phyloP scores from a whole-genome alignment of 768 basidiomycete genomes.

The Sarcodon sp. region DNA sequence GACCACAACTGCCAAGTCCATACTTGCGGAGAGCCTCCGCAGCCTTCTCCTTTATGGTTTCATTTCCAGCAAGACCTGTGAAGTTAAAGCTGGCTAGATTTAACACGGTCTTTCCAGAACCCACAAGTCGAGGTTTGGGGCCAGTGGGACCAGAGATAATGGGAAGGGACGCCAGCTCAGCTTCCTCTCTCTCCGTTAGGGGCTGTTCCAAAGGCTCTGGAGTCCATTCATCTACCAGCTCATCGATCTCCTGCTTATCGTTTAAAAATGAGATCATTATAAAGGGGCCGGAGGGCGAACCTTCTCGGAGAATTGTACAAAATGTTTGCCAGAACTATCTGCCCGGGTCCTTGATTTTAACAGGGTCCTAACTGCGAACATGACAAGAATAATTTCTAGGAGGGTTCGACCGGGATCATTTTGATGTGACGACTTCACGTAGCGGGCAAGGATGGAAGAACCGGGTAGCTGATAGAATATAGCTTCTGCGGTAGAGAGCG shows the following conservation, averaged over 20 bases:
- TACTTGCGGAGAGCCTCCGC: slow-evolving; percentile 79
- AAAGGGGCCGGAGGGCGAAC: background rate
- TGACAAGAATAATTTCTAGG: slow-evolving; percentile 76
- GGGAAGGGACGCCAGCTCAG: slow-evolving; percentile 65
- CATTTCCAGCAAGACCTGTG: slow-evolving; percentile 79
- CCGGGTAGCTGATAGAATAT: slow-evolving; percentile 70
- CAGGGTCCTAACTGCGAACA: slow-evolving; percentile 86
- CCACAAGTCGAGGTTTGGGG: slow-evolving; percentile 68
- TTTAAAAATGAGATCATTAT: background rate
- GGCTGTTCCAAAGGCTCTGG: slow-evolving; percentile 75
- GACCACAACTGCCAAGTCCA: slow-evolving; percentile 91
- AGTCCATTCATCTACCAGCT: slow-evolving; percentile 90
- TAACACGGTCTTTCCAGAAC: slow-evolving; percentile 57
- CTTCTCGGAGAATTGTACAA: slow-evolving; percentile 85
- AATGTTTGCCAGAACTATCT: slow-evolving; percentile 76
- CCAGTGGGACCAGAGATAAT: slow-evolving; percentile 72
- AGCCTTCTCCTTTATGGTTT: slow-evolving; percentile 75
- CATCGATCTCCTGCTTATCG: slow-evolving; percentile 77
- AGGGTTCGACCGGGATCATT: slow-evolving; percentile 91
- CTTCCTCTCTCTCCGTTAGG: slow-evolving; percentile 41
- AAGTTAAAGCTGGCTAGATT: slow-evolving; percentile 93
- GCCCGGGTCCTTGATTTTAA: slow-evolving; percentile 81
- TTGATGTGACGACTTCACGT: slow-evolving; percentile 89
- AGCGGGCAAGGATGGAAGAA: slow-evolving; percentile 75
- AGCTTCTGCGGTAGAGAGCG: slow-evolving; percentile 44